Conservation (phyloP, 106 monocot species). For the Acanthochlamys bracteata region DNA sequence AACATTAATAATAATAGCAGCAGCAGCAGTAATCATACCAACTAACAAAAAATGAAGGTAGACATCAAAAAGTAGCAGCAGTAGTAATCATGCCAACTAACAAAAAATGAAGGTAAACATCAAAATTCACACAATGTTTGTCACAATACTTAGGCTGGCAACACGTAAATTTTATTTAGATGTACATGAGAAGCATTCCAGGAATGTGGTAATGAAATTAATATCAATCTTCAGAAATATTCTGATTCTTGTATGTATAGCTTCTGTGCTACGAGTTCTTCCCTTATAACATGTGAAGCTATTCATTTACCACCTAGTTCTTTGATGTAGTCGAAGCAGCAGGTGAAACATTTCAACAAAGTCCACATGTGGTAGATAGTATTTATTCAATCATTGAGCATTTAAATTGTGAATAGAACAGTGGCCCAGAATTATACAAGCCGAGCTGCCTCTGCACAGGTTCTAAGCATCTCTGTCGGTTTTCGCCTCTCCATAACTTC, state of each 20-base stretch:
- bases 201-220: not conserved
- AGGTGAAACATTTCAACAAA: not conserved
- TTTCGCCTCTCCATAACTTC: slow-evolving; percentile 88
- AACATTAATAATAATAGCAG: no score
- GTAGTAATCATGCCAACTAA: no score
- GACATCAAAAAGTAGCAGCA: no score
- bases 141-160: not conserved
- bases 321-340: not conserved
- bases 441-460: slow-evolving; percentile 31
- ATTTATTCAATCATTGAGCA: not conserved
- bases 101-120: not conserved
- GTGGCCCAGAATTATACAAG: slow-evolving; percentile 2
- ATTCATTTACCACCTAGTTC: not conserved
- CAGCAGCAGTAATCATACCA: no score
- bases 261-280: not conserved
- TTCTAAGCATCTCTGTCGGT: slow-evolving; percentile 49
- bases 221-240: not conserved
- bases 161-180: not conserved
- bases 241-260: not conserved
- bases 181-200: not conserved
- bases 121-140: not conserved
- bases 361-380: no score
- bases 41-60: not conserved
- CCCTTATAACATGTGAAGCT: no score
- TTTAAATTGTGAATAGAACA: not conserved